Conservation (phyloP, 306 rosid genomes). For the Dryas drummondii region DNA sequence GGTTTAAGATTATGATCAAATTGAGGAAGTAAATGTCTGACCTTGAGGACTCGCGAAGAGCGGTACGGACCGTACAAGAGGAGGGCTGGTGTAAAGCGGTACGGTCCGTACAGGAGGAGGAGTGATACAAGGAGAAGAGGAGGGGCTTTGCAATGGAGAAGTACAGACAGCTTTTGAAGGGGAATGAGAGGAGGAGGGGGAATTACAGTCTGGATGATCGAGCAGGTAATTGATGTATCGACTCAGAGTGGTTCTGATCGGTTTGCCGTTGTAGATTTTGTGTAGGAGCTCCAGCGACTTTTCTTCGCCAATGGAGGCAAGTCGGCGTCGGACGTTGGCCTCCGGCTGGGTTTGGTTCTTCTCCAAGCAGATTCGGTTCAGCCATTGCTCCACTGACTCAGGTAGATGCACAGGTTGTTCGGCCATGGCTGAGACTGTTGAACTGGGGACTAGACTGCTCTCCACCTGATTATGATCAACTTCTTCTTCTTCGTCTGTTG, state of each 20-base stretch:
- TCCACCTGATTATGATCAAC: too few species aligned
- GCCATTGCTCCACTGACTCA: too few species aligned
- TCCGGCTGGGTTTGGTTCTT: too few species aligned
- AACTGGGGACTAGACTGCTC: too few species aligned
- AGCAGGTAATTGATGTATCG: conserved; percentile 28
- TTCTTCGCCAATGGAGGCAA: conserved; percentile 18
- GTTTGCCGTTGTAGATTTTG: not conserved
- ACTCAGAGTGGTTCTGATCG: conserved; percentile 8
- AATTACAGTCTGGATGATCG: not conserved
- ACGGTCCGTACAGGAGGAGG: not conserved
- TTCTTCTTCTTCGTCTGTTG: too few species aligned
- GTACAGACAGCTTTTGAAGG: not conserved
- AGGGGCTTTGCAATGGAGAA: conserved; percentile 5
- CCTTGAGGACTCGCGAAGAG: not conserved
- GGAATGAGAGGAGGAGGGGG: not conserved
- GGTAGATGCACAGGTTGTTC: too few species aligned
- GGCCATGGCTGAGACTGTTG: too few species aligned
- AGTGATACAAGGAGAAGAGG: not conserved
- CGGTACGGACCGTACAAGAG: too few species aligned
- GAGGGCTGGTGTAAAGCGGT: too few species aligned
- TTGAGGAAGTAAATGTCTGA: not conserved
- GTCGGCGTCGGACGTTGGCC: too few species aligned
- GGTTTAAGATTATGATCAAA: too few species aligned
- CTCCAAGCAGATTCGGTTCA: too few species aligned
- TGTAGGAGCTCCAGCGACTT: conserved; percentile 20